These are phyloP conservation scores for Corylus heterophylla DNA, from an alignment of 306 rosid genomes.

Conservation along the genomic window DNA sequence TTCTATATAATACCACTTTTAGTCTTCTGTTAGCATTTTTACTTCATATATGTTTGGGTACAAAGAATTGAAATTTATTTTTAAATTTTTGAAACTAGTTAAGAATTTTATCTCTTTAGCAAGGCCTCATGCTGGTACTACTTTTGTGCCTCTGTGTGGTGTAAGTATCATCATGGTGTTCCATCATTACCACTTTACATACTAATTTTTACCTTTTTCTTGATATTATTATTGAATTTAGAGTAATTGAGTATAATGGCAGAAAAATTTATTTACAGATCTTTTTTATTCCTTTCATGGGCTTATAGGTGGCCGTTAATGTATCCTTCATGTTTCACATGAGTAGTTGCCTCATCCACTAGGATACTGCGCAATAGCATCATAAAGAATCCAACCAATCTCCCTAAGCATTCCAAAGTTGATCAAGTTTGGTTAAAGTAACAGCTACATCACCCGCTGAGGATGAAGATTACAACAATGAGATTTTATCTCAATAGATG, in stretches of 20 bases:
- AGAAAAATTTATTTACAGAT: not conserved
- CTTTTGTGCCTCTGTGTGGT: constrained; percentile 91
- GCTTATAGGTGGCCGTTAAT: too few species aligned
- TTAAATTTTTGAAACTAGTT: constrained; percentile 52
- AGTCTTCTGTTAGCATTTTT: not conserved
- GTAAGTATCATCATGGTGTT: constrained; percentile 59
- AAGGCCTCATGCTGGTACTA: constrained; percentile 95
- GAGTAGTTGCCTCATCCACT: too few species aligned
- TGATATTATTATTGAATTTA: not conserved
- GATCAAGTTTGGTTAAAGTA: too few species aligned
- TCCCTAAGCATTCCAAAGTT: too few species aligned
- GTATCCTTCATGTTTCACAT: too few species aligned
- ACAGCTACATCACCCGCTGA: too few species aligned
- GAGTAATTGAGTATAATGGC: not conserved
- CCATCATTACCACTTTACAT: constrained; percentile 2
- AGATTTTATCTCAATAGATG: too few species aligned
- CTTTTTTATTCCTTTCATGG: not conserved
- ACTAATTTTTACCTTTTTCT: constrained; percentile 4
- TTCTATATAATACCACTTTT: not conserved
- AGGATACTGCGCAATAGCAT: too few species aligned
- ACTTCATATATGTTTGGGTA: not conserved
- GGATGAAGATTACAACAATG: too few species aligned
- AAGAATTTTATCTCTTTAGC: constrained; percentile 75
- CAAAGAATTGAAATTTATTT: not conserved
- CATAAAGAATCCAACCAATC: too few species aligned